These are phyloP conservation scores for Mycena alexandri DNA, from an alignment of 768 basidiomycete genomes.

Conservation along the genomic window DNA sequence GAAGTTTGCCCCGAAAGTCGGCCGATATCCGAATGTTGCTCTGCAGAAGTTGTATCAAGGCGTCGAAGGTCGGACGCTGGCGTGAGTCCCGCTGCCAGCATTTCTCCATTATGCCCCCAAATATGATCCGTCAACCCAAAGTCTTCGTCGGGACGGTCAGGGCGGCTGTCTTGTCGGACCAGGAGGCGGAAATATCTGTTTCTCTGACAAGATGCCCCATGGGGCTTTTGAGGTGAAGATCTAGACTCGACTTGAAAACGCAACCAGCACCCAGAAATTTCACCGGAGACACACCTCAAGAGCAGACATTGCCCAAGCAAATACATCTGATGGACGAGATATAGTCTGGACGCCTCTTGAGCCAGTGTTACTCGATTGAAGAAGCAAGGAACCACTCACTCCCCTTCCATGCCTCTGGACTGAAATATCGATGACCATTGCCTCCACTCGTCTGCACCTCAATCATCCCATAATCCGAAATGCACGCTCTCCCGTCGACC, in stretches of 20 bases:
- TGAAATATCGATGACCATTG: slow-evolving; percentile 42
- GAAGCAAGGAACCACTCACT: slow-evolving; percentile 30
- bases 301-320: slow-evolving; percentile 45
- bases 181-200: slow-evolving; percentile 44
- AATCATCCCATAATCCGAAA: slow-evolving; percentile 42
- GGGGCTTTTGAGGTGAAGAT: slow-evolving; percentile 42
- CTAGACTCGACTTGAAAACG: slow-evolving; percentile 14
- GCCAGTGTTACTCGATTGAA: neutral
- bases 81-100: slow-evolving; percentile 43
- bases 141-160: slow-evolving; percentile 43
- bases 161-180: slow-evolving; percentile 41
- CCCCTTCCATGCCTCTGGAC: slow-evolving; percentile 48
- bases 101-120: slow-evolving; percentile 43
- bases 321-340: slow-evolving; percentile 43
- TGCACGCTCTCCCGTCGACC: slow-evolving; percentile 32
- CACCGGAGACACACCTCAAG: slow-evolving; percentile 40
- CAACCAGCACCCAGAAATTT: too few species aligned
- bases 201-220: slow-evolving; percentile 44
- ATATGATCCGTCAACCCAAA: slow-evolving; percentile 40
- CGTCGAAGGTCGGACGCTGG: slow-evolving; percentile 42
- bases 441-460: slow-evolving; percentile 38
- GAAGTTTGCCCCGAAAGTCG: slow-evolving; percentile 7
- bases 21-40: slow-evolving; percentile 1
- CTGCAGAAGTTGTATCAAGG: slow-evolving; percentile 36
- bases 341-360: slow-evolving; percentile 32